Evolutionary conservation across 2,329 filamentous ascomycete species (phyloP).

Genomic region (Apiospora pterosperma): DNA sequence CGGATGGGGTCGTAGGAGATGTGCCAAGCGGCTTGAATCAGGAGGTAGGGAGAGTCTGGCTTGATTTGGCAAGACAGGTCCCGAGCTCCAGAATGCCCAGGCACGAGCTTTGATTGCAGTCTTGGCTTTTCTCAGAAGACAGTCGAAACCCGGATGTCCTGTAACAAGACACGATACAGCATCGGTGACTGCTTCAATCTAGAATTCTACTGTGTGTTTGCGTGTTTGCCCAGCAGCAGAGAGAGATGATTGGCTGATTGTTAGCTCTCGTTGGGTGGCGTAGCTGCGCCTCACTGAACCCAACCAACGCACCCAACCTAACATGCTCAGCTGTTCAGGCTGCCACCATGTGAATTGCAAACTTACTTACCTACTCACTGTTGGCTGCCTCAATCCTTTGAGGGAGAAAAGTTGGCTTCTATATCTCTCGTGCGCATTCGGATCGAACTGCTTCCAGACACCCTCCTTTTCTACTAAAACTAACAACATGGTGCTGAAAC

Average conservation of each 20-base stretch:
- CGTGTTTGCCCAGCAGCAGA: not conserved
- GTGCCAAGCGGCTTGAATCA: not conserved
- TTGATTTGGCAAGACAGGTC: no score
- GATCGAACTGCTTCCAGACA: not conserved
- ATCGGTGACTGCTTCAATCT: not conserved
- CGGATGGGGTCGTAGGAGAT: not conserved
- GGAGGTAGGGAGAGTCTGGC: no score
- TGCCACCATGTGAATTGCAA: not conserved
- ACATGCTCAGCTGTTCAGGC: not conserved
- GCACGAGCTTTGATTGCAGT: no score
- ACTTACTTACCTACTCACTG: not conserved
- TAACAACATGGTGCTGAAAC: not conserved
- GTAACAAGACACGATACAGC: no score
- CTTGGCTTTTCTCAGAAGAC: no score
- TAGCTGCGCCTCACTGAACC: not conserved
- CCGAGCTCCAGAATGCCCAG: no score
- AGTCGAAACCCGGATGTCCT: no score
- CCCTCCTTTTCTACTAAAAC: not conserved
- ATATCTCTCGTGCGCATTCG: no score
- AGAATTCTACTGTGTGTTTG: not conserved
- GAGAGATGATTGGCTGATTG: no score
- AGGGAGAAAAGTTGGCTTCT: no score
- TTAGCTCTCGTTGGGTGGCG: not conserved
- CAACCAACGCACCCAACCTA: no score
- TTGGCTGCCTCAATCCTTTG: not conserved